Evolutionary conservation across 1,139 yeast species (phyloP), one percentile per base, ranked within the genome.

Genomic region (Taphrina betulina): DNA sequence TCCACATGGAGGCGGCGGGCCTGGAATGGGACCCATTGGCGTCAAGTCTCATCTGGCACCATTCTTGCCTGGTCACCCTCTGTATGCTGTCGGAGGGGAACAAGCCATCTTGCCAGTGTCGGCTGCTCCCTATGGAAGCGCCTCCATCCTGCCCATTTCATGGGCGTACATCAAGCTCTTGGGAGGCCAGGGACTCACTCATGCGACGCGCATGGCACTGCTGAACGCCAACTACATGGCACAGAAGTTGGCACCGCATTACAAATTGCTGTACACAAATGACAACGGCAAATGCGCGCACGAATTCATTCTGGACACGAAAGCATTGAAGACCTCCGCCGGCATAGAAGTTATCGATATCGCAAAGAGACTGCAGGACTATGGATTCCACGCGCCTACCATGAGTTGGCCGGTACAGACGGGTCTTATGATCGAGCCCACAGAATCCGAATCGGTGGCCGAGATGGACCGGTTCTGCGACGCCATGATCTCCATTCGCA

Each of bases 1-100:
- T 68, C 95, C 96, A 60, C 98, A 92, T 69, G 98, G 98, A 67
- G 98, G 98, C 67, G 98, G 98, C 69, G 98, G 98, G 50, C 98
- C 98, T 42, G 98, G 97, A 66, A 95, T 90, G 68, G 98, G 96
- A 8, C 97, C 98, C 58, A 94, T 92, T 60, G 89, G 97, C 77
- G 52, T 41, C 61, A 85, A 83, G 66, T 74, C 77, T 58, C 96
- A 89, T 70, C 76, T 92, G 67, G 79, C 78, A 51, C 89, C 90
- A 58, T 89, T 82, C 73, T 78, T 92, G 66, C 98, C 98, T 57
- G 75, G 76, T 33, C 96, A 92, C 71, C 78, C 79, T 37, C 75
- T 84, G 57, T 77, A 80, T 28, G 70, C 74, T 46, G 80, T 85
- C 0, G 81, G 79, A 60, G 69, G 70, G 28, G 74, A 74, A 52